Evolutionary conservation across 495 filamentous ascomycete species (phyloP).

Genomic region (Penicillium daleae): DNA sequence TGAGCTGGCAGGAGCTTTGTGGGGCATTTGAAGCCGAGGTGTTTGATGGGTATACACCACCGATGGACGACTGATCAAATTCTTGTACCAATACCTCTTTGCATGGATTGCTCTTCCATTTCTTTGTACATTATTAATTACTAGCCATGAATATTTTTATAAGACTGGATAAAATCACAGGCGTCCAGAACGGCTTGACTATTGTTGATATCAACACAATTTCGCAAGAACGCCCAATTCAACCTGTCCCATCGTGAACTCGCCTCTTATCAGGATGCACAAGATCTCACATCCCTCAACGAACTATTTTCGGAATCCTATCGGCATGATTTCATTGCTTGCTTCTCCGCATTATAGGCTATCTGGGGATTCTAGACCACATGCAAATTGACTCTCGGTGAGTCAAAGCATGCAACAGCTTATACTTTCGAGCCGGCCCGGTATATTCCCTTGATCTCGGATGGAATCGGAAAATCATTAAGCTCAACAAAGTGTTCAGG

Average conservation of each 20-base stretch:
- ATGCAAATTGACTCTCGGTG: background rate
- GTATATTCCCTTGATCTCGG: background rate
- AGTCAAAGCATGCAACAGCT: background rate
- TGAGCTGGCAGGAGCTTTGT: constrained; percentile 16
- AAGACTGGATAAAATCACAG: background rate
- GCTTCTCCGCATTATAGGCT: background rate
- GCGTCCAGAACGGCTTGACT: too few relatives aligned
- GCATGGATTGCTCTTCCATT: background rate
- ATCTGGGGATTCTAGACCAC: background rate
- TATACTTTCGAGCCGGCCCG: background rate
- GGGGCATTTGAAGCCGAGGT: constrained; percentile 12
- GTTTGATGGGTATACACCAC: constrained; percentile 2
- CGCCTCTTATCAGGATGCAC: background rate
- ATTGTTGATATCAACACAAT: background rate
- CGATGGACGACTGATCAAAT: background rate
- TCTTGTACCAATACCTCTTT: background rate
- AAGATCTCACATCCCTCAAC: background rate
- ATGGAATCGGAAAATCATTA: background rate
- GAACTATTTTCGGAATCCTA: background rate
- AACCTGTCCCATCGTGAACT: background rate
- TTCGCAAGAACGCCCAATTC: background rate
- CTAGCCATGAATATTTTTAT: background rate
- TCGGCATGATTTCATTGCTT: background rate
- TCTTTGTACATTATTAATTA: background rate
- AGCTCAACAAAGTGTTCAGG: background rate